These are phyloP conservation scores for Talaromyces ruber DNA, from an alignment of 495 filamentous ascomycete genomes.

Conservation along the genomic window DNA sequence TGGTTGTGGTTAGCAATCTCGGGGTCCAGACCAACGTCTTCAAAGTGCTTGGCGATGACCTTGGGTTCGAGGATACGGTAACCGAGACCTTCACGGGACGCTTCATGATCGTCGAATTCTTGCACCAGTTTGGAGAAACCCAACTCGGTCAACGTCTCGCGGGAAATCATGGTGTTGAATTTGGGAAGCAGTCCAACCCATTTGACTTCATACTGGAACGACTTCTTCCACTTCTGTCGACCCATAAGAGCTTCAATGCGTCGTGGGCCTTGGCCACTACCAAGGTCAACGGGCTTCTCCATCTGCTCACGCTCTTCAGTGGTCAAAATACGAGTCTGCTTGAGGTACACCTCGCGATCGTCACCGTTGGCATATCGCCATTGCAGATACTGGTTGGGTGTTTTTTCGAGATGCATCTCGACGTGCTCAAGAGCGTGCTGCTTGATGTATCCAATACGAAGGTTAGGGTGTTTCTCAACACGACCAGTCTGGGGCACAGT, in stretches of 20 bases:
- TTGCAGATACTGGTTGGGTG: conserved; percentile 95
- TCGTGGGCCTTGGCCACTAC: conserved; percentile 68
- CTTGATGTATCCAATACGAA: conserved; percentile 99
- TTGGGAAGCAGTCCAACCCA: conserved; percentile 86
- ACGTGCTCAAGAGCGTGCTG: conserved; percentile 99
- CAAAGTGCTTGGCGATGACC: conserved; percentile 95
- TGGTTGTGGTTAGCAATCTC: conserved; percentile 98
- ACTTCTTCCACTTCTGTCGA: conserved; percentile 98
- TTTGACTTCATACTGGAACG: conserved; percentile 98
- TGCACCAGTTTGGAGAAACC: conserved; percentile 92
- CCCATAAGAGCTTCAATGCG: conserved; percentile 86
- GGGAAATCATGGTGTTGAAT: conserved; percentile 83
- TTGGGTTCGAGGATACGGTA: conserved; percentile 88
- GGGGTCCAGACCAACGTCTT: conserved; percentile 90
- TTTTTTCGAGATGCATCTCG: conserved; percentile 99
- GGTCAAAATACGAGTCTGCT: conserved; percentile 90
- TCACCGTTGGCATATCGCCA: conserved; percentile 98
- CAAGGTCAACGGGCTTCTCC: conserved; percentile 76
- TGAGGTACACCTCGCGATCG: conserved; percentile 93
- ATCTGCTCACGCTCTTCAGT: conserved; percentile 81
- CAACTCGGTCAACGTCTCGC: conserved; percentile 76
- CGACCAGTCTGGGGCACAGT: conserved; percentile 75
- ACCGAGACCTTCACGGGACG: conserved; percentile 92
- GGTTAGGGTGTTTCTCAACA: conserved; percentile 97
- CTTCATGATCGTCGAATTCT: conserved; percentile 98